These are phyloP conservation scores for Leishmania mexicana DNA, from an alignment of 208 protist species.

Conservation along the genomic window DNA sequence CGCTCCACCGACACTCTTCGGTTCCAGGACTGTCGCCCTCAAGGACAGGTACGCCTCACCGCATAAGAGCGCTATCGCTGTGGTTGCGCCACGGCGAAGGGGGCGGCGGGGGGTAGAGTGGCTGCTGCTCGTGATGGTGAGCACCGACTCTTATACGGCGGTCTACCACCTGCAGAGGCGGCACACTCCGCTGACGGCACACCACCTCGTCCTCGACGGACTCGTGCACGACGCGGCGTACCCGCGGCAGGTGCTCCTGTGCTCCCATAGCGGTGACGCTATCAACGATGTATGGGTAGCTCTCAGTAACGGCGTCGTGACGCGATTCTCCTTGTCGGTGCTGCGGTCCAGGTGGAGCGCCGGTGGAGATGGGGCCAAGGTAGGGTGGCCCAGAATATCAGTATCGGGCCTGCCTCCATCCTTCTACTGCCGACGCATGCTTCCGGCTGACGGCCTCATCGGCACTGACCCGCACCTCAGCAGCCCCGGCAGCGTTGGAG, in stretches of 20 bases:
- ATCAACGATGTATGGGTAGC: slow-evolving; percentile 29
- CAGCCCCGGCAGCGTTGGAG: neutral
- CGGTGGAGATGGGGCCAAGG: neutral
- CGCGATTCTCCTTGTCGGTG: slow-evolving; percentile 14
- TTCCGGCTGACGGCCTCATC: slow-evolving; percentile 27
- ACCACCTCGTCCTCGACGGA: slow-evolving; percentile 26
- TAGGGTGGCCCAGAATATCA: slow-evolving; percentile 13
- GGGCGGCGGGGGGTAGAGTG: slow-evolving; percentile 14
- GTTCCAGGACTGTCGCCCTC: slow-evolving; percentile 10
- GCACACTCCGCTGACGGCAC: slow-evolving; percentile 7
- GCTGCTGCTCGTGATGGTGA: slow-evolving; percentile 21
- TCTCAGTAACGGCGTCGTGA: slow-evolving; percentile 20
- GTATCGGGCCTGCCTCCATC: slow-evolving; percentile 20
- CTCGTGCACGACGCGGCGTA: slow-evolving; percentile 22
- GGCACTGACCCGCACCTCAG: neutral
- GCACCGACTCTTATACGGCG: slow-evolving; percentile 16
- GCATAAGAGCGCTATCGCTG: slow-evolving; percentile 8
- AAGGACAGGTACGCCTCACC: slow-evolving; percentile 12
- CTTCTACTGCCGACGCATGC: slow-evolving; percentile 27
- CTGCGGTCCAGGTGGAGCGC: slow-evolving; percentile 8
- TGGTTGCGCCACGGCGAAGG: slow-evolving; percentile 11
- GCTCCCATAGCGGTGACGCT: slow-evolving; percentile 26
- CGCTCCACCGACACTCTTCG: slow-evolving; percentile 7
- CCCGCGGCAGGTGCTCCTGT: slow-evolving; percentile 29
- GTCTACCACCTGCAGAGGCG: slow-evolving; percentile 27